Evolutionary conservation across 2,329 filamentous ascomycete species (phyloP), one percentile per base, ranked within the genome.

Genomic region (Phyllosticta paracitricarpa): DNA sequence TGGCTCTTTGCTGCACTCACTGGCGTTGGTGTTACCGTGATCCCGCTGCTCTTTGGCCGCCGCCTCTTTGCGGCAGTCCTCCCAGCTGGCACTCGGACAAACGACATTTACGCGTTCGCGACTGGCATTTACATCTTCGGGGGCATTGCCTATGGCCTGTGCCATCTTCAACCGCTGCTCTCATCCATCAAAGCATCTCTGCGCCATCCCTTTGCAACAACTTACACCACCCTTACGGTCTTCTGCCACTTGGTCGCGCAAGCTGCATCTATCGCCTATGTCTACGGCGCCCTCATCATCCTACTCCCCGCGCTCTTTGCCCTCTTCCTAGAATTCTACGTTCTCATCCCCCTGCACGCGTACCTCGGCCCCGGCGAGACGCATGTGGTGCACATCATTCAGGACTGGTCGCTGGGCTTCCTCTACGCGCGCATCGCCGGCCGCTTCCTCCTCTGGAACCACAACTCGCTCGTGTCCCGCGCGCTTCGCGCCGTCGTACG

Each of bases 101-200:
- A 97, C 73, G 94, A 99, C 72, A 89, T 99, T 26, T 97, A 99
- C 69, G 93, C 94, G 12, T 96, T 97, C 72, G 96, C 91, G 58
- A 85, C 94, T 30, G 94, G 94, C 14, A 82, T 96, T 51, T 96
- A 95, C 71, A 78, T 91, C 26, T 79, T 96, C 4, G 90, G 89
- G 10, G 84, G 83, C 3, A 69, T 84, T 1, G 77, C 83, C 2
- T 96, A 92, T 71, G 74, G 82, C 52, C 66, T 81, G 28, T 76
- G 85, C 65, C 83, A 86, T 70, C 66, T 79, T 19, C 76, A 40
- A 19, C 40, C 60, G 25, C n/a, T 72, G 57, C 51, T 69, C 58
- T 59, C 63, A 2, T 65, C 66, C 26, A 64, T 74, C 35, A 66
- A 69, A 28, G 54, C 63, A 3, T 68, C 71, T 4, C 56, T 70